Evolutionary conservation across 495 filamentous ascomycete genomes (phyloP).

Genomic region (Podospora tetraspora): DNA sequence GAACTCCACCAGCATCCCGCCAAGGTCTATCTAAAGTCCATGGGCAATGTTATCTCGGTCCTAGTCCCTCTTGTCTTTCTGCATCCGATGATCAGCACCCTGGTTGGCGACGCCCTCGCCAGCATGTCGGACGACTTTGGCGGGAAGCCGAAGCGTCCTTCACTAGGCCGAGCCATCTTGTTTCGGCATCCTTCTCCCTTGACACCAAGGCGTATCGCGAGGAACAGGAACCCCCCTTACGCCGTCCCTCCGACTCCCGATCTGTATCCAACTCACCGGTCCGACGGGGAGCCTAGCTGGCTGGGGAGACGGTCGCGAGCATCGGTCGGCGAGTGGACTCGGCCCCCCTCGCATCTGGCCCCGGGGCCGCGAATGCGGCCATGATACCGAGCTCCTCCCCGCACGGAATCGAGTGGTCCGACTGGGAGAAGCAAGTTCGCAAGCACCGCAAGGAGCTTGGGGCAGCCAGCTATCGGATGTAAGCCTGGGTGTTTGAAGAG

Average conservation of each 20-base stretch:
- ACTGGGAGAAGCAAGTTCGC: not conserved
- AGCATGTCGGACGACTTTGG: not conserved
- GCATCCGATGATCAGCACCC: not conserved
- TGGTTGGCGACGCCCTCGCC: not conserved
- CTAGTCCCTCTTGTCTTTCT: not conserved
- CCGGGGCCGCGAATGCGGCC: too few relatives aligned
- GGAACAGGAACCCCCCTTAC: not conserved
- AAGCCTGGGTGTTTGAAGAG: not conserved
- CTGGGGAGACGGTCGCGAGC: not conserved
- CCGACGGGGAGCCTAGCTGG: not conserved
- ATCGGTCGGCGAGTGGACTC: not conserved
- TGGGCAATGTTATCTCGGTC: conserved; percentile 2
- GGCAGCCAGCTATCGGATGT: not conserved
- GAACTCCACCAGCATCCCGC: too few relatives aligned
- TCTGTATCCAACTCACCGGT: not conserved
- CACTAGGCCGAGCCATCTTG: not conserved
- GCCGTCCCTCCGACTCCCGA: not conserved
- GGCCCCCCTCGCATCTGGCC: too few relatives aligned
- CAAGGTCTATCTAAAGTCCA: too few relatives aligned
- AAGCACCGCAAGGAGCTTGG: not conserved
- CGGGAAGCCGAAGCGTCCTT: not conserved
- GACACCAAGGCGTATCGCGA: not conserved
- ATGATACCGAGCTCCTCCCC: too few relatives aligned
- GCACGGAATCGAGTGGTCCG: too few relatives aligned
- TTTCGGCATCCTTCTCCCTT: not conserved